These are phyloP conservation scores for Sphaerobolus stellatus DNA, from an alignment of 1,284 basidiomycete species.

Conservation along the genomic window DNA sequence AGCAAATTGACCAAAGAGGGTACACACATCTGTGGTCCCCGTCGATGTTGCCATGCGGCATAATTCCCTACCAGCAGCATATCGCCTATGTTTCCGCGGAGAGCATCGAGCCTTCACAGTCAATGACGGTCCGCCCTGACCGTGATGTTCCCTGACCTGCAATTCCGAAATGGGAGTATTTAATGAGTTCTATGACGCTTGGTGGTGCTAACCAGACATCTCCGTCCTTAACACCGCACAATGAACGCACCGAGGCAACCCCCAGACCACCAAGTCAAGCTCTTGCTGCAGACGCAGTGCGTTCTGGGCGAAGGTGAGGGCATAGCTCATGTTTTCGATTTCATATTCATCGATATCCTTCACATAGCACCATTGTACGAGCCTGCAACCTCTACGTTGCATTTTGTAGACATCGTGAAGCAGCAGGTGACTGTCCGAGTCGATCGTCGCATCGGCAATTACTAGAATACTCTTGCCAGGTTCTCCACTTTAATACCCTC, in stretches of 20 bases:
- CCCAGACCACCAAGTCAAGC: conserved; percentile 31
- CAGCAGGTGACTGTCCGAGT: conserved; percentile 42
- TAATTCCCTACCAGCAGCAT: too few relatives aligned
- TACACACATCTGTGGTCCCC: too few relatives aligned
- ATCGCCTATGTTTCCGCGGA: not conserved
- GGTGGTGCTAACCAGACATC: too few relatives aligned
- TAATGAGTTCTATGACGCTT: too few relatives aligned
- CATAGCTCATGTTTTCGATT: conserved; percentile 10
- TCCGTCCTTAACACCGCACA: too few relatives aligned
- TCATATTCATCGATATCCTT: conserved; percentile 14
- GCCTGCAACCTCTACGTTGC: conserved; percentile 47
- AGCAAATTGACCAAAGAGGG: too few relatives aligned
- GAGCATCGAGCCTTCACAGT: not conserved
- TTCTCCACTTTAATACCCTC: conserved; percentile 51
- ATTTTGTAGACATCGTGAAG: conserved; percentile 67
- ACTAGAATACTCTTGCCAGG: conserved; percentile 33
- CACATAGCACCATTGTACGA: conserved; percentile 61
- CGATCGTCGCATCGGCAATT: not conserved
- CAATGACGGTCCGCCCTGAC: not conserved
- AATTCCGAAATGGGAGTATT: too few relatives aligned
- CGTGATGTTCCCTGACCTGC: too few relatives aligned
- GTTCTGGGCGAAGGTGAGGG: conserved; percentile 61
- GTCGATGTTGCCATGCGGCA: too few relatives aligned
- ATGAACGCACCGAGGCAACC: not conserved
- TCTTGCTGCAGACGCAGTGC: conserved; percentile 57